Conservation (phyloP, 257 asterid genomes). For the Oldenlandia corymbosa region DNA sequence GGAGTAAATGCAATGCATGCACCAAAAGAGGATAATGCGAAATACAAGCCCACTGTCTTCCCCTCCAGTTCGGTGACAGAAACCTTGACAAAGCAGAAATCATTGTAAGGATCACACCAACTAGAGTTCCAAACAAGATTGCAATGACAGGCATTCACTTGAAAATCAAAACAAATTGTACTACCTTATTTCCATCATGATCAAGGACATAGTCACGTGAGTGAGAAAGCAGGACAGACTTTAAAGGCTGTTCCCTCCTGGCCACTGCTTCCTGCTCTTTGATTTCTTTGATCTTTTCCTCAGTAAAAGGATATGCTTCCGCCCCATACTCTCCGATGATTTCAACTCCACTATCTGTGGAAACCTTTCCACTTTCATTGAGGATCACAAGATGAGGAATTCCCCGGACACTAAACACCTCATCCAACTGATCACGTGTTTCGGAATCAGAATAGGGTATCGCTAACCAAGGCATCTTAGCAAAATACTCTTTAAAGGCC, state of each 20-base stretch:
- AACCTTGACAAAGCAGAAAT: slow-evolving; percentile 34
- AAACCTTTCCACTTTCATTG: slow-evolving; percentile 48
- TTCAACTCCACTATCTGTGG: slow-evolving; percentile 47
- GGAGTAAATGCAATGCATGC: slow-evolving; percentile 41
- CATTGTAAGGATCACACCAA: slow-evolving; percentile 7
- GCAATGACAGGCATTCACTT: neutral
- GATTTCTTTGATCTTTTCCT: slow-evolving; percentile 36
- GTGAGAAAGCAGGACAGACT: slow-evolving; percentile 41
- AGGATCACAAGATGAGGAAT: slow-evolving; percentile 76
- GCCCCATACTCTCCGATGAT: slow-evolving; percentile 50
- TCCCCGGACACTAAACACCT: slow-evolving; percentile 48
- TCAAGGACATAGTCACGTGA: slow-evolving; percentile 63
- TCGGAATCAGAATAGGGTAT: slow-evolving; percentile 72
- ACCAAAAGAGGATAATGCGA: slow-evolving; percentile 31
- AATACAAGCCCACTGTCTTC: slow-evolving; percentile 63
- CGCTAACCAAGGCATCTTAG: slow-evolving; percentile 93
- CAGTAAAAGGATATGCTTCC: slow-evolving; percentile 71
- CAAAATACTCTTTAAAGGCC: slow-evolving; percentile 55
- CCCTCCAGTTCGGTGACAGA: slow-evolving; percentile 74
- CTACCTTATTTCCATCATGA: slow-evolving; percentile 66
- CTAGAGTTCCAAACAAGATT: neutral
- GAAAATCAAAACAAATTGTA: slow-evolving; percentile 1
- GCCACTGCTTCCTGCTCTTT: slow-evolving; percentile 57
- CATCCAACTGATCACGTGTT: slow-evolving; percentile 40
- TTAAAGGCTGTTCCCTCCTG: slow-evolving; percentile 63